Base-by-base conservation (phyloP, 257 asterid species). In the Ocimum tenuiflorum region DNA sequence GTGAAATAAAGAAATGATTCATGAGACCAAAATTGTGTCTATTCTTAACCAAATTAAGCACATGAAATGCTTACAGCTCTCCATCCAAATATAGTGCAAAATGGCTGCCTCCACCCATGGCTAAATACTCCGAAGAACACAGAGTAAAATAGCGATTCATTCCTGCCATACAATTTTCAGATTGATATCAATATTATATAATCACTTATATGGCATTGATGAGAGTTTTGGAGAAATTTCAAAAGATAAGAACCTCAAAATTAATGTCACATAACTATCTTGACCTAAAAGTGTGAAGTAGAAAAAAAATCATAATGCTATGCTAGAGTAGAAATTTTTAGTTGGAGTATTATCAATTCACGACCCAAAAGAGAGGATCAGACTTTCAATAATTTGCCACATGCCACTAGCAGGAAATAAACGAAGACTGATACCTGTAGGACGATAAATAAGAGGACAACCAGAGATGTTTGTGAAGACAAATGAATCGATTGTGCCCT, bases 71-170 rank as follows among this genome's bases (percentile, higher is more conserved):
- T 82, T 84, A 92, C 98, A 89, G 81, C 68, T 89, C 98, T 14
- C 80, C 84, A 41, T 89, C 97, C 85, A 92, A 84, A 75, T 85
- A 92, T 23, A 89, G 91, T 7, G 96, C 97, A 81, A 92, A 92
- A 80, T 89, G 96, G 63, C 81, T 67, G 38, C 98, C 98, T 23
- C 98, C 98, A 10, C 98, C 98, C 86, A 89, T 74, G 77, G 98
- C 98, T 76, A 92, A 68, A 81, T 91, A 82, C 43, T 86, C 86
- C 6, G 73, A 69, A 22, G 86, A 74, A 86, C 98, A 91, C 84
- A 88, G 63, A 50, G 95, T 85, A 78, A 77, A 91, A 74, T 91
- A 88, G 45, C 89, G 95, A 73, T 91, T 91, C 57, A 78, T 59
- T 61, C 98, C 96, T 91, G 85, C 77, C 57, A 63, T 27, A 14